Percentiles rank a stretch among this genome's conserved stretches.
Conservation (phyloP, 2,329 filamentous ascomycete genomes). For the Aurifilum marmelostoma region DNA sequence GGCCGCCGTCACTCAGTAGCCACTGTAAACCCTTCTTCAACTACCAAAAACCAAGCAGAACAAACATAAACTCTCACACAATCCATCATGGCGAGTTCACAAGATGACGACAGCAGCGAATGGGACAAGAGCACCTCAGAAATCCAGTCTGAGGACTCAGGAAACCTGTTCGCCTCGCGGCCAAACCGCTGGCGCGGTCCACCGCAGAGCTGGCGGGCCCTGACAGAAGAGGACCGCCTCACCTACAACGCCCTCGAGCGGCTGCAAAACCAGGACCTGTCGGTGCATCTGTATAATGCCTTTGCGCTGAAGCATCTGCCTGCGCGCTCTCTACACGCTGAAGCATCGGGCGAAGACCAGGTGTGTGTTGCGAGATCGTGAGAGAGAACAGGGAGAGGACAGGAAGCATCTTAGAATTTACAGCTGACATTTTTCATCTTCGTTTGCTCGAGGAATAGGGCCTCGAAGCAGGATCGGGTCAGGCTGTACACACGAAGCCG, state of each 20-base stretch:
- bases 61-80: slow-evolving; percentile 15
- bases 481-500: slow-evolving; percentile 34
- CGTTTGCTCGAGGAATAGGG: slow-evolving; percentile 31
- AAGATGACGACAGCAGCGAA: slow-evolving; percentile 33
- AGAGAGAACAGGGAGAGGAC: neutral
- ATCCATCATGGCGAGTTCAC: slow-evolving; percentile 25
- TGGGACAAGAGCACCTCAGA: slow-evolving; percentile 53
- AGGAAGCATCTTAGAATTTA: neutral
- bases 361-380: neutral
- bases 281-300: slow-evolving; percentile 78
- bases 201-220: slow-evolving; percentile 65
- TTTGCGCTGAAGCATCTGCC: slow-evolving; percentile 64
- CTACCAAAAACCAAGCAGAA: neutral
- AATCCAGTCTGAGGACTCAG: slow-evolving; percentile 50
- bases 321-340: slow-evolving; percentile 1
- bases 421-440: neutral
- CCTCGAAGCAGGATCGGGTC: slow-evolving; percentile 36
- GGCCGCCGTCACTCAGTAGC: neutral
- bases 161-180: slow-evolving; percentile 53
- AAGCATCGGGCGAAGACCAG: slow-evolving; percentile 24
- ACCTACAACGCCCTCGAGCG: slow-evolving; percentile 67
- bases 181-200: slow-evolving; percentile 76
- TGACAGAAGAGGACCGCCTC: slow-evolving; percentile 65
- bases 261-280: slow-evolving; percentile 67
- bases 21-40: neutral